Base-by-base conservation (phyloP, 345 rosid species). In the Arabidopsis suecica region DNA sequence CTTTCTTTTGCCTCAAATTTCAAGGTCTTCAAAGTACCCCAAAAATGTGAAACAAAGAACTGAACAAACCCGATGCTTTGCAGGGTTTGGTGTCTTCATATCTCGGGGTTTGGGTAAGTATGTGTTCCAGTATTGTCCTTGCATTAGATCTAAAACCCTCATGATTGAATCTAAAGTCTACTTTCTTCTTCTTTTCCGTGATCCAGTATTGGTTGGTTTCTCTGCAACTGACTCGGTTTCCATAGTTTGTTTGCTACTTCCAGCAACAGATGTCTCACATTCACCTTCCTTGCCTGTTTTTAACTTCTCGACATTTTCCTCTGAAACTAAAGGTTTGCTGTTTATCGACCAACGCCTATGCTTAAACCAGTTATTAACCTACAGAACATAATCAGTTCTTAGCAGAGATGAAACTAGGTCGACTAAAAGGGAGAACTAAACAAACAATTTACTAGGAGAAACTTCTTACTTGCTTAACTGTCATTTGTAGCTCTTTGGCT, bases 361-460 rank as follows among this genome's bases (percentile, higher is more conserved):
- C 70, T 50, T 88, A 50, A 95, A 92, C 99, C 99, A 95, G 72
- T 85, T 92, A 62, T 32, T 71, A 76, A 95, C 97, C 97, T 92
- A 87, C 23, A 64, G 7, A 54, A 38, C 41, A 69, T 18, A 69
- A 64, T 23, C 50, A 57, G 61, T 61, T 65, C n/a, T 38, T 56
- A 42, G 54, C 41, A 22, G 37, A 25, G 38, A 33, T 12, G 51
- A 66, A 69, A 58, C 44, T 5, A 13, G 44, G 47, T 63, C 45
- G 1, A 66, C 34, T 71, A 33, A n/a, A 67, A 22, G 45, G 6
- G 45, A 6, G 9, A n/a, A 38, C 12, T 3, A 14, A 32, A 12
- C 10, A 33, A 49, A 45, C 5, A 53, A 30, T 10, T n/a, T 55
- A 73, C 50, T 20, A 56, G 40, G 53, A 56, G 7, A 61, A 75